Evolutionary conservation across 169 alveolate species (phyloP), one percentile per base, ranked within the genome.

Genomic region (Plasmodium gaboni): DNA sequence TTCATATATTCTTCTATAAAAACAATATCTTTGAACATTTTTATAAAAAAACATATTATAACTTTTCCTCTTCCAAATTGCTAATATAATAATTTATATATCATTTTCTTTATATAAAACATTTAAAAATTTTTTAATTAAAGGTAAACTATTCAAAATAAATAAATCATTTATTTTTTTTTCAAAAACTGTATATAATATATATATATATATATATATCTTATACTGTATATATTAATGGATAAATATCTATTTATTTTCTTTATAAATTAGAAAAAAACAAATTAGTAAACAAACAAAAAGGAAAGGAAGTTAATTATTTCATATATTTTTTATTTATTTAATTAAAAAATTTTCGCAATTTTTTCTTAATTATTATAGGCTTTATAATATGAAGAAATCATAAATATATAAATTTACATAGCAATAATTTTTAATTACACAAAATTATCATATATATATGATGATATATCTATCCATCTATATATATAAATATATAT

Each of bases 1-100:
- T 28, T 80, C 83, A 68, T 80, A 80, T 24, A 67, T 80, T 80
- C 69, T 67, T 22, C 85, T 61, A 60, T 80, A 80, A 80, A 67
- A 80, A 46, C 90, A 80, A 44, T 17, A 22, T 67, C 83, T 80
- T 67, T 64, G 51, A 6, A 68, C 71, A 67, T 55, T 80, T 67
- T 67, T 80, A 22, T 65, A 80, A 67, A 65, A 65, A 68, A 80
- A 80, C 90, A 80, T 80, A 26, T 61, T 80, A 48, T 15, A 42
- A 19, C 46, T 38, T 64, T 15, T 55, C 10, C n/a, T 55, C 64
- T 55, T 22, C 15, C 19, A 55, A 55, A 55, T 55, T 55, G 15
- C 44, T 32, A 32, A 38, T 67, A 50, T 67, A 50, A 19, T 17
- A 9, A 22, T 57, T 19, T 55, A 60, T 24, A 60, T 57, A 38